These are phyloP conservation scores for Penicillium canariense DNA, from an alignment of 495 filamentous ascomycete species.

Conservation along the genomic window DNA sequence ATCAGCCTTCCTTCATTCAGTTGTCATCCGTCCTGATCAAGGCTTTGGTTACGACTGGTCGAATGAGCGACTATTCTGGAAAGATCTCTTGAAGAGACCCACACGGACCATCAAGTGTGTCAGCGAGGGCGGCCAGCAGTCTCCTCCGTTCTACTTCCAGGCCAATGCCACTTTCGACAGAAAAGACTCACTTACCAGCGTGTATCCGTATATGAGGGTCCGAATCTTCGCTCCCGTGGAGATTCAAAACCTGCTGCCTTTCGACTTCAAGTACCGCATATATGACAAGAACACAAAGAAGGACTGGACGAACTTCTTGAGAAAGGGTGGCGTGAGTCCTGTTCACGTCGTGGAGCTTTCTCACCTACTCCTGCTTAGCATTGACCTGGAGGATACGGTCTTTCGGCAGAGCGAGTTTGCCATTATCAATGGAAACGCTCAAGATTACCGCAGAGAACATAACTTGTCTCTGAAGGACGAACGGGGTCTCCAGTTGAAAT, in stretches of 20 bases:
- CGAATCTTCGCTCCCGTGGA: conserved; percentile 88
- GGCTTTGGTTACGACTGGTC: conserved; percentile 98
- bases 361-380: conserved; percentile 84
- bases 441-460: conserved; percentile 83
- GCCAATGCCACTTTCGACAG: conserved; percentile 79
- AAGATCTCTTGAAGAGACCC: conserved; percentile 77
- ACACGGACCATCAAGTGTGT: conserved; percentile 83
- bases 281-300: conserved; percentile 97
- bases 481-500: conserved; percentile 69
- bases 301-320: conserved; percentile 97
- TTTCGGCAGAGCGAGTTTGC: conserved; percentile 95
- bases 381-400: conserved; percentile 93
- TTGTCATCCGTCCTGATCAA: conserved; percentile 90
- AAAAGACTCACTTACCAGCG: conserved; percentile 72
- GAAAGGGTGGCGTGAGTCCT: conserved; percentile 93
- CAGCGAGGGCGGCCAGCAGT: conserved; percentile 72
- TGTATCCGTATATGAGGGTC: conserved; percentile 93
- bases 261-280: conserved; percentile 98
- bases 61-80: conserved; percentile 84
- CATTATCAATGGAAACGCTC: conserved; percentile 87
- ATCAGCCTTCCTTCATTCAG: conserved; percentile 82
- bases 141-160: conserved; percentile 93
- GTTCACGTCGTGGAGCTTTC: conserved; percentile 96
- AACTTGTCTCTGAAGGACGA: conserved; percentile 79
- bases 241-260: conserved; percentile 90